Conservation (phyloP, 2,329 filamentous ascomycete genomes). For the Anthostomella pinea region DNA sequence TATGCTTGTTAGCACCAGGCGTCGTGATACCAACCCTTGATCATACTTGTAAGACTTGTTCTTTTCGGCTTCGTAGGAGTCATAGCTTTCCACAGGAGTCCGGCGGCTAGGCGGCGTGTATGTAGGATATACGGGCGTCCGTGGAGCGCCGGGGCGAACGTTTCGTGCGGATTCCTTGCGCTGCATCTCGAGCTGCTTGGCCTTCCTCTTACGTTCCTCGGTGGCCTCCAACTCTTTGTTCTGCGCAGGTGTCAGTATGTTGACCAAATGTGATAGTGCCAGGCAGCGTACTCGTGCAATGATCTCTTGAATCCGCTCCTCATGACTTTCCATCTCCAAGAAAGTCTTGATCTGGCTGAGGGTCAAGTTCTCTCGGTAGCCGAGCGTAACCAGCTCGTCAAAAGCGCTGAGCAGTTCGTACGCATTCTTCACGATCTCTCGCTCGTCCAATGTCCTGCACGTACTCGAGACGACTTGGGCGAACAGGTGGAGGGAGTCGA, state of each 20-base stretch:
- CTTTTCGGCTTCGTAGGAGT: slow-evolving; percentile 95
- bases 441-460: slow-evolving; percentile 93
- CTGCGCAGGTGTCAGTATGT: slow-evolving; percentile 41
- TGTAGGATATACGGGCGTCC: slow-evolving; percentile 80
- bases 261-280: slow-evolving; percentile 1
- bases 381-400: slow-evolving; percentile 92
- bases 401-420: slow-evolving; percentile 96
- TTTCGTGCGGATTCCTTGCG: slow-evolving; percentile 89
- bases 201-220: slow-evolving; percentile 97
- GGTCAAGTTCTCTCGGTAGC: slow-evolving; percentile 94
- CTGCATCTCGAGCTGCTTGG: slow-evolving; percentile 98
- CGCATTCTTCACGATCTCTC: slow-evolving; percentile 90
- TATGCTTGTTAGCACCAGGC: slow-evolving; percentile 23
- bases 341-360: slow-evolving; percentile 99
- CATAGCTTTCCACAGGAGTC: slow-evolving; percentile 76
- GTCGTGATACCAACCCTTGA: neutral
- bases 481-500: slow-evolving; percentile 96
- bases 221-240: slow-evolving; percentile 99
- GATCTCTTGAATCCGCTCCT: slow-evolving; percentile 98
- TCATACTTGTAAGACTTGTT: slow-evolving; percentile 83
- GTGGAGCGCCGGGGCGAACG: slow-evolving; percentile 63
- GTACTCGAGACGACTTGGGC: slow-evolving; percentile 95
- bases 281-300: slow-evolving; percentile 70
- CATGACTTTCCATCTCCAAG: slow-evolving; percentile 98
- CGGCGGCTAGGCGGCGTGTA: slow-evolving; percentile 80